Evolutionary conservation across 306 rosid species (phyloP).

Genomic region (Sicyos edulis): DNA sequence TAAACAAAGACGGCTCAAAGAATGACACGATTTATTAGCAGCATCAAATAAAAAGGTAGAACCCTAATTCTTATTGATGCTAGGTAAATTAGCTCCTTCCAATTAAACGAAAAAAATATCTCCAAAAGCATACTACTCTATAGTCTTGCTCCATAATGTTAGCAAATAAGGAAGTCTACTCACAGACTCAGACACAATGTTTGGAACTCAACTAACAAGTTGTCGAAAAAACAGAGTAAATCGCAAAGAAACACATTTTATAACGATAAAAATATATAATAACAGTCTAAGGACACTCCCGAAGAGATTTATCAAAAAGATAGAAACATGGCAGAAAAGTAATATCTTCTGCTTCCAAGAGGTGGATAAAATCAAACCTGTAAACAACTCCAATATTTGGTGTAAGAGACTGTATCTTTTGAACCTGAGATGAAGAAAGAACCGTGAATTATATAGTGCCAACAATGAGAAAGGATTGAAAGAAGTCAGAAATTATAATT

Average conservation of each 20-base stretch:
- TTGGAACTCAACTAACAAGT: background rate
- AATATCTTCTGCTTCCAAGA: background rate
- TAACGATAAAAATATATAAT: background rate
- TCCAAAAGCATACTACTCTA: background rate
- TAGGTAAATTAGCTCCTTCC: background rate
- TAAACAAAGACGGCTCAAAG: background rate
- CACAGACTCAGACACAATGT: background rate
- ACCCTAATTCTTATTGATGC: background rate
- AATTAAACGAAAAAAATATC: background rate
- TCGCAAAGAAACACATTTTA: background rate
- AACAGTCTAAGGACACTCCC: background rate
- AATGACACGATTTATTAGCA: background rate
- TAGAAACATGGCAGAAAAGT: no score
- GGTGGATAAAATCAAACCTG: conserved; percentile 45
- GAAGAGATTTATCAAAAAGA: background rate
- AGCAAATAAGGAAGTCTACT: background rate
- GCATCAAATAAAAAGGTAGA: conserved; percentile 11
- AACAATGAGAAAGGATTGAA: background rate
- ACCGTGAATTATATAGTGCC: background rate
- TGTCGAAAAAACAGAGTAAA: background rate
- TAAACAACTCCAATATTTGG: conserved; percentile 94
- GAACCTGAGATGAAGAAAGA: conserved; percentile 51
- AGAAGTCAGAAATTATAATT: background rate
- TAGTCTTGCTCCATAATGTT: background rate
- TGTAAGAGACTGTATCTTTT: conserved; percentile 76